These are phyloP conservation scores for Pisolithus microcarpus DNA, from an alignment of 768 basidiomycete genomes.

Conservation along the genomic window DNA sequence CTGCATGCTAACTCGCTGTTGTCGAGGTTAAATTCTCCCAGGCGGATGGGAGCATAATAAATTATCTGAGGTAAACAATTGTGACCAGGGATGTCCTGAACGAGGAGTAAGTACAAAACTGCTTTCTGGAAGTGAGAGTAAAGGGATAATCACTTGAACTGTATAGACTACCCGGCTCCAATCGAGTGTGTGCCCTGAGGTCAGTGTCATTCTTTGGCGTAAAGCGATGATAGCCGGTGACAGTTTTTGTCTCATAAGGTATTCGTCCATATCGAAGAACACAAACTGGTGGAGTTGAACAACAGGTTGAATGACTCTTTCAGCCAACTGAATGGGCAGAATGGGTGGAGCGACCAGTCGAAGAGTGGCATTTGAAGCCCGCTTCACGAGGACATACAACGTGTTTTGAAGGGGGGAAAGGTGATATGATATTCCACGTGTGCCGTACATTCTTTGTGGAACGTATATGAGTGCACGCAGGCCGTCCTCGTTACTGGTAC, in stretches of 20 bases:
- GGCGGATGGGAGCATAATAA: constrained; percentile 23
- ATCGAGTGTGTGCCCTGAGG: neutral
- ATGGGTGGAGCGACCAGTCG: neutral
- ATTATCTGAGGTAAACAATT: neutral
- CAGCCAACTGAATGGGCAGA: neutral
- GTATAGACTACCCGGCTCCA: neutral
- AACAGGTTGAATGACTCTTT: neutral
- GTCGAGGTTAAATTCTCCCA: constrained; percentile 32
- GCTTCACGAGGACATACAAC: too few species aligned
- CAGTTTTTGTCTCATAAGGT: constrained; percentile 1
- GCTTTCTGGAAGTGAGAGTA: neutral
- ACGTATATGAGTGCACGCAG: too few species aligned
- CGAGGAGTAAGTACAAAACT: neutral
- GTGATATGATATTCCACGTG: neutral
- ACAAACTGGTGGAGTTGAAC: constrained; percentile 23
- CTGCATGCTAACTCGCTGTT: constrained; percentile 37
- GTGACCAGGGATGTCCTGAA: neutral
- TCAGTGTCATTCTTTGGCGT: neutral
- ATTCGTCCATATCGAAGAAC: constrained; percentile 27
- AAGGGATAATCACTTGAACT: neutral
- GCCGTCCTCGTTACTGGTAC: too few species aligned
- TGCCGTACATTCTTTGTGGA: too few species aligned
- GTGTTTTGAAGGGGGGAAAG: too few species aligned
- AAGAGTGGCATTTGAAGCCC: neutral
- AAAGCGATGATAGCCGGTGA: neutral